Evolutionary conservation across 108 stramenopile species (phyloP).

Genomic region (Parietichytrium sp.): DNA sequence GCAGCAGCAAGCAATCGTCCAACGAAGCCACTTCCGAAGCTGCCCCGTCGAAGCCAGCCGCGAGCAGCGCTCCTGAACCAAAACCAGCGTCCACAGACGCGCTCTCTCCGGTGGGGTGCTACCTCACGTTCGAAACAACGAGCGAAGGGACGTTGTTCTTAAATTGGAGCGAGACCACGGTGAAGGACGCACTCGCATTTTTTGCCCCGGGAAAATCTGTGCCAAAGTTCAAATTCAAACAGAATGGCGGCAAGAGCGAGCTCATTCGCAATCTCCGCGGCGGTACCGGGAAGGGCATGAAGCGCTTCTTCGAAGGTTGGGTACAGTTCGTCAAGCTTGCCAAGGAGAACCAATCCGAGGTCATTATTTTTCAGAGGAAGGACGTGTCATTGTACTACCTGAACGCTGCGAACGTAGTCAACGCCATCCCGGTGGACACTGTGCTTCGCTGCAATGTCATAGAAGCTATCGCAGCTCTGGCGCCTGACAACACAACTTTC

Average conservation of each 20-base stretch:
- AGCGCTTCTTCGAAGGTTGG: conserved; percentile 35
- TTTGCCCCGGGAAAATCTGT: conserved; percentile 22
- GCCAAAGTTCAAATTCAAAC: conserved; percentile 37
- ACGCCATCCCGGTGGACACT: not conserved
- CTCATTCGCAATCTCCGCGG: conserved; percentile 25
- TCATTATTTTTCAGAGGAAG: not conserved
- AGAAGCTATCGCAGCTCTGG: not conserved
- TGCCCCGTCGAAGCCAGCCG: not conserved
- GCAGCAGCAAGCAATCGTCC: not conserved
- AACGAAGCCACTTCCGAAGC: not conserved
- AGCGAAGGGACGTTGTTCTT: conserved; percentile 30
- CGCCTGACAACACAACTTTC: not conserved
- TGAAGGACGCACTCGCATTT: conserved; percentile 31
- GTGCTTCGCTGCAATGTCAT: too few relatives aligned
- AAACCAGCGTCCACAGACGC: conserved; percentile 4
- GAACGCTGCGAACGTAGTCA: not conserved
- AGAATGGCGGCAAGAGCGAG: conserved; percentile 16
- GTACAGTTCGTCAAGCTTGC: conserved; percentile 34
- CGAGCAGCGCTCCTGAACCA: not conserved
- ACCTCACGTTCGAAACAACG: conserved; percentile 16
- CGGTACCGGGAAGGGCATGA: conserved; percentile 38
- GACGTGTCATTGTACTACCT: not conserved
- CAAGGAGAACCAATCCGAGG: not conserved
- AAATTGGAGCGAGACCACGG: conserved; percentile 32
- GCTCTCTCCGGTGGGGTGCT: not conserved